Evolutionary conservation across 208 protist genomes (phyloP).

Genomic region (Balamuthia mandrillaris): DNA sequence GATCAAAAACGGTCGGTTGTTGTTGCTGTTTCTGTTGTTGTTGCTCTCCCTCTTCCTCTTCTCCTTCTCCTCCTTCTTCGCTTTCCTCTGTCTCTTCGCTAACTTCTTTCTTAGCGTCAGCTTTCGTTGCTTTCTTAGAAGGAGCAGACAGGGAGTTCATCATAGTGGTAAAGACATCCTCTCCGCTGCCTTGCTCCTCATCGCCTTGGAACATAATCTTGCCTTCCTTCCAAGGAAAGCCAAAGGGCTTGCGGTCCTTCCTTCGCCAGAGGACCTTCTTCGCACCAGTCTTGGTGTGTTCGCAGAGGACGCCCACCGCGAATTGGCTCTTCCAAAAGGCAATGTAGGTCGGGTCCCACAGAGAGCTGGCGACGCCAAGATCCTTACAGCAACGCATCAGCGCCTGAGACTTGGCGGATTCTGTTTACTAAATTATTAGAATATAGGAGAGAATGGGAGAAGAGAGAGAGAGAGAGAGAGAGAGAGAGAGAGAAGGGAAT

Average conservation of each 20-base stretch:
- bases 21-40: neutral
- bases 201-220: neutral
- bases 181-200: neutral
- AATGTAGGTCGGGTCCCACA: slow-evolving; percentile 61
- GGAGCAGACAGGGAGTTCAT: neutral
- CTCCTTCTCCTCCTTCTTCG: neutral
- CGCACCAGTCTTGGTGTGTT: slow-evolving; percentile 35
- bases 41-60: neutral
- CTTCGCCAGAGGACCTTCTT: slow-evolving; percentile 26
- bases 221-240: slow-evolving; percentile 51
- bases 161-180: neutral
- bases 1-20: slow-evolving; percentile 33
- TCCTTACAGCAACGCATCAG: slow-evolving; percentile 66
- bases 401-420: slow-evolving; percentile 61
- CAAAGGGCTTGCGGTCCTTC: neutral
- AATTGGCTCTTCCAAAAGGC: slow-evolving; percentile 45
- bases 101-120: no score
- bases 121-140: neutral
- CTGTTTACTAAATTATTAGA: no score
- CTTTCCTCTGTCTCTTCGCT: neutral
- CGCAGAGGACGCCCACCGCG: slow-evolving; percentile 27
- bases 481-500: slow-evolving; percentile 30
- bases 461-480: no score
- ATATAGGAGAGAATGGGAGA: neutral
- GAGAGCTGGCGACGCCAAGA: slow-evolving; percentile 42